Base-by-base conservation (phyloP, 805 yeast species). In the Huiozyma sinensis region DNA sequence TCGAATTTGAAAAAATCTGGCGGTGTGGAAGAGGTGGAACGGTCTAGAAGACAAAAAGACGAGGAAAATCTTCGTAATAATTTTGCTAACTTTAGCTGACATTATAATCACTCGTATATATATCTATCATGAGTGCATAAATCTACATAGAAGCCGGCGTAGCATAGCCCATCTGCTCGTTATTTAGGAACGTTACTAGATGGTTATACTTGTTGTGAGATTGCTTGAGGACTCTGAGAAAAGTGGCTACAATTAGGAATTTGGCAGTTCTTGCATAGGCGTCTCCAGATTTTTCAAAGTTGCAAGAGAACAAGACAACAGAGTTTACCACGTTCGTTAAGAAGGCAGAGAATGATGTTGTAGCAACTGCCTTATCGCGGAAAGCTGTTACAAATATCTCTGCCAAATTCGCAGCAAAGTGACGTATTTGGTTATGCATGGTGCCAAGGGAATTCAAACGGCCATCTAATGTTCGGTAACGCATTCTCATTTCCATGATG, bases 21-120 rank as follows among this genome's bases (percentile, higher is more conserved):
- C 6, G 97, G 97, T 1, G 74, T 88, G 17, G 94, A 84, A 48
- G 97, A 87, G 54, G 67, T 85, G 17, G 97, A 90, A 53, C 69
- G 85, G 47, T 51, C 70, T 40, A 70, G 96, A 46, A 71, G 69
- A 51, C 65, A 72, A 48, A 80, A 84, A 50, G 94, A 87, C 62
- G 77, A 73, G 44, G 81, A 81, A 51, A 83, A 83, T 53, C 65
- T 87, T 47, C 78, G 79, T 53, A 73, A 69, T 17, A 67, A 64
- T 28, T 70, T 71, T 50, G 67, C 65, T 24, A 31, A 8, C n/a
- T 8, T 31, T 31, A 8, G 11, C 33, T 11, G n/a, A 31, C n/a
- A 31, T 9, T 11, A 31, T 31, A 31, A 8, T 8, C n/a, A 31
- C n/a, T 31, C 33, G 33, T 9, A 31, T 9, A 9, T 9, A 31